Conservation (phyloP, 106 monocot genomes). For the Hemerocallis citrina region DNA sequence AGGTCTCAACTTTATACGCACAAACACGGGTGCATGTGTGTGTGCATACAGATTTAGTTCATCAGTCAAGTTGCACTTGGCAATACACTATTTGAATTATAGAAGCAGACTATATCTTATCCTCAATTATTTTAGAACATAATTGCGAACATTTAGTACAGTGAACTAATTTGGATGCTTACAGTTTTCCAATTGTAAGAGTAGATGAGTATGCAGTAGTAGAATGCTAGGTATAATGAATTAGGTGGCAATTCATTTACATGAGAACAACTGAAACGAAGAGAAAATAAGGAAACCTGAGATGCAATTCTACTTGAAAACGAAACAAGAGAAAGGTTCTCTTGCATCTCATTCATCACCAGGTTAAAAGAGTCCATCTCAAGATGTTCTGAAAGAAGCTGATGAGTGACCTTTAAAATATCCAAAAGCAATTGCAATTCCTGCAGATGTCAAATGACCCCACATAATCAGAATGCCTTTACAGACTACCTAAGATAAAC, state of each 20-base stretch:
- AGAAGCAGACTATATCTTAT: not conserved
- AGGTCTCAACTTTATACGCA: too few relatives aligned
- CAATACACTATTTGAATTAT: not conserved
- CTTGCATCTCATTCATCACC: slow-evolving; percentile 95
- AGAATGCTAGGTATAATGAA: not conserved
- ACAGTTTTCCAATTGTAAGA: not conserved
- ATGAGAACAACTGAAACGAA: slow-evolving; percentile 1
- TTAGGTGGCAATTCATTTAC: not conserved
- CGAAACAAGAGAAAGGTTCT: slow-evolving; percentile 94
- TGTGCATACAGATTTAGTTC: too few relatives aligned
- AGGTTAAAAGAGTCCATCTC: slow-evolving; percentile 75
- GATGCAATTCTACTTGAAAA: slow-evolving; percentile 84
- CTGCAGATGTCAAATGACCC: slow-evolving; percentile 20
- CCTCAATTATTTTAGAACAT: not conserved
- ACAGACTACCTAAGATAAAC: not conserved
- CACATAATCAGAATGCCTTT: not conserved
- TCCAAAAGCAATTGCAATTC: slow-evolving; percentile 81
- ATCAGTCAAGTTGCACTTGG: not conserved
- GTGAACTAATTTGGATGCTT: not conserved
- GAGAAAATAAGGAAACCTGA: slow-evolving; percentile 50
- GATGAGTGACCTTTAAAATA: slow-evolving; percentile 68
- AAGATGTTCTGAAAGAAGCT: slow-evolving; percentile 67
- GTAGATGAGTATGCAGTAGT: not conserved
- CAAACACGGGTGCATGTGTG: too few relatives aligned
- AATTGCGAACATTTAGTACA: not conserved